A percentile compares a stretch with the other conserved stretches of the same genome.
Conservation (phyloP, 208 protist species). For the Porcisia hertigi region DNA sequence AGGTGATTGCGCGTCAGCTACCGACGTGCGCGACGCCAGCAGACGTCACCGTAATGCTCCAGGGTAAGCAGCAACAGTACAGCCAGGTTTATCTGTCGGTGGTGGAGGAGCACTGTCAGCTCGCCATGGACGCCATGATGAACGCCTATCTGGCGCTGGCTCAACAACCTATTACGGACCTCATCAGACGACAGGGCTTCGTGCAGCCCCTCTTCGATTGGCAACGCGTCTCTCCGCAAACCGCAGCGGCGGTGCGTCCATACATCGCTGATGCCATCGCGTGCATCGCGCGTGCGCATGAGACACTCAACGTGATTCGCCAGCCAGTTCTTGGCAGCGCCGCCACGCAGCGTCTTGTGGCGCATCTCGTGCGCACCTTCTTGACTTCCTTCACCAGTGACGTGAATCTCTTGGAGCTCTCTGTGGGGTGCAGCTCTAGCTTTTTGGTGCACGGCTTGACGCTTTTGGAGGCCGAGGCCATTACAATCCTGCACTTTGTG, state of each 20-base stretch:
- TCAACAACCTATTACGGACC: constrained; percentile 72
- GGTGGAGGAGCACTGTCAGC: constrained; percentile 84
- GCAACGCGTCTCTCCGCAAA: constrained; percentile 70
- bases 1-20: constrained; percentile 47
- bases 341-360: constrained; percentile 76
- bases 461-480: constrained; percentile 78
- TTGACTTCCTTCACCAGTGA: constrained; percentile 65
- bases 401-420: constrained; percentile 83
- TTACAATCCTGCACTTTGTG: constrained; percentile 58
- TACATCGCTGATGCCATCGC: constrained; percentile 79
- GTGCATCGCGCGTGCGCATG: constrained; percentile 67
- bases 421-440: constrained; percentile 68
- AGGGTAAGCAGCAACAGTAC: constrained; percentile 46
- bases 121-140: constrained; percentile 82
- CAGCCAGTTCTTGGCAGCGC: constrained; percentile 74
- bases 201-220: constrained; percentile 78
- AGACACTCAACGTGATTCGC: constrained; percentile 68
- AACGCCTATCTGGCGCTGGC: constrained; percentile 67
- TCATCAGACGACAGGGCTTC: constrained; percentile 66
- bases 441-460: constrained; percentile 71
- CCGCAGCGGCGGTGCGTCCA: constrained; percentile 66
- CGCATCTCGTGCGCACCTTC: constrained; percentile 66
- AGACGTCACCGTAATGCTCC: constrained; percentile 16
- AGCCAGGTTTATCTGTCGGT: constrained; percentile 49
- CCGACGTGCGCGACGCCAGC: constrained; percentile 28